phyloP scores from a whole-genome alignment of 768 basidiomycete genomes.

The Trametes maxima region DNA sequence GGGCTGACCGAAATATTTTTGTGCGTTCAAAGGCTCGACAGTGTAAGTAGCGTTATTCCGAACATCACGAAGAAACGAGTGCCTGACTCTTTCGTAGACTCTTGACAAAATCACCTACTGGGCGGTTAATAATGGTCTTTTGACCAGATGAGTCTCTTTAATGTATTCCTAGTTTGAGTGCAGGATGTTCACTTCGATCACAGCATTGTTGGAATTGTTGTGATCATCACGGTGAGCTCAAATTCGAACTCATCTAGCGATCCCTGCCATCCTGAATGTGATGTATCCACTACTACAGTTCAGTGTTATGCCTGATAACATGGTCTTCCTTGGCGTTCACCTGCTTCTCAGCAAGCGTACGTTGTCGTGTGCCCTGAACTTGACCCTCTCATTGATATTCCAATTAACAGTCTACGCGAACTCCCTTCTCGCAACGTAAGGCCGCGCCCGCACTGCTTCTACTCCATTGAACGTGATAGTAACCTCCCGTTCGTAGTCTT shows the following conservation, averaged over 20 bases:
- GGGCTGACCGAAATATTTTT: neutral
- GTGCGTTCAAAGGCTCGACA: conserved; percentile 9
- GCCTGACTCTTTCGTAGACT: neutral
- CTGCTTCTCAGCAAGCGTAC: conserved; percentile 21
- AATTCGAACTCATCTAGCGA: neutral
- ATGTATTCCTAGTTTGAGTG: neutral
- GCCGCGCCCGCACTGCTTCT: too few species aligned
- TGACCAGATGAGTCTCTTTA: conserved; percentile 8
- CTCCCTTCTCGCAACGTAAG: conserved; percentile 19
- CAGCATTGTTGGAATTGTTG: conserved; percentile 15
- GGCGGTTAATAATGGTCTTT: conserved; percentile 18
- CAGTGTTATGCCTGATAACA: conserved; percentile 16
- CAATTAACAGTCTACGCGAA: conserved; percentile 17
- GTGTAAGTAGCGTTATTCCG: neutral
- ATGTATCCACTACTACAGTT: neutral
- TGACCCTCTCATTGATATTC: neutral
- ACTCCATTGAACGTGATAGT: too few species aligned
- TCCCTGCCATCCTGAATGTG: neutral
- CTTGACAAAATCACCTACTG: conserved; percentile 21
- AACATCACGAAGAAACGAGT: neutral
- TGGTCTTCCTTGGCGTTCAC: conserved; percentile 21
- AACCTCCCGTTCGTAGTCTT: neutral
- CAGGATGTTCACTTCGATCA: neutral
- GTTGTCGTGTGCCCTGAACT: neutral
- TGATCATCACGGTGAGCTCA: conserved; percentile 14